A percentile compares a stretch with the other conserved stretches of the same genome.
phyloP scores from a whole-genome alignment of 2,329 filamentous ascomycete genomes.

The Lasiodiplodia theobromae region DNA sequence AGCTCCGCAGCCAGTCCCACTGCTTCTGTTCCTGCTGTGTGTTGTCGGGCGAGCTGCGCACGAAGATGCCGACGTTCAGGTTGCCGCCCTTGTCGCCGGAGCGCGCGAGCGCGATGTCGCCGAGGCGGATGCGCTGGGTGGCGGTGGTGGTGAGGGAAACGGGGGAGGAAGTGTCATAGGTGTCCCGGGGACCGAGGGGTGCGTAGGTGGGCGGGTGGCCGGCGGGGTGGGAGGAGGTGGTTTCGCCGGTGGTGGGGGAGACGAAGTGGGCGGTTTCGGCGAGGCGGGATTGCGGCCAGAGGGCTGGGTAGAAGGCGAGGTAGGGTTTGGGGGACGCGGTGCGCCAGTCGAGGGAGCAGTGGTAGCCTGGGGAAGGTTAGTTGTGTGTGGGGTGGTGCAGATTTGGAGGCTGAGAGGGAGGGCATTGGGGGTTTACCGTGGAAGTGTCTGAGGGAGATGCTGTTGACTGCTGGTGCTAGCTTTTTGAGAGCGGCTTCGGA shows the following conservation, averaged over 20 bases:
- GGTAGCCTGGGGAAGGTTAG: slow-evolving; percentile 34
- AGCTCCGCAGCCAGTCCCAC: slow-evolving; percentile 51
- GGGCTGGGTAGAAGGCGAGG: slow-evolving; percentile 43
- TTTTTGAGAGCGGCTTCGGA: slow-evolving; percentile 34
- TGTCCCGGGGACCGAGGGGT: slow-evolving; percentile 33
- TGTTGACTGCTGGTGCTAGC: background rate
- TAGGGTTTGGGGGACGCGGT: slow-evolving; percentile 42
- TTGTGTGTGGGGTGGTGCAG: background rate
- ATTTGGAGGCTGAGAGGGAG: too few relatives aligned
- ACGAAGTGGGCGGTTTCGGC: slow-evolving; percentile 41
- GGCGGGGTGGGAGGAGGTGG: slow-evolving; percentile 29
- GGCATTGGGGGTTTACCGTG: slow-evolving; percentile 10
- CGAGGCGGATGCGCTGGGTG: slow-evolving; percentile 47
- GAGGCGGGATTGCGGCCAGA: slow-evolving; percentile 38
- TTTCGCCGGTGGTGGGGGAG: slow-evolving; percentile 32
- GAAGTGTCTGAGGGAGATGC: slow-evolving; percentile 16
- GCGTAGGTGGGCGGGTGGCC: slow-evolving; percentile 28
- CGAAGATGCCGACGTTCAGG: slow-evolving; percentile 39
- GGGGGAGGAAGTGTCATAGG: slow-evolving; percentile 41
- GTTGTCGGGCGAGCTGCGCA: slow-evolving; percentile 38
- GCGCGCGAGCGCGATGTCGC: slow-evolving; percentile 53
- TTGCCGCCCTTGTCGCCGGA: slow-evolving; percentile 48
- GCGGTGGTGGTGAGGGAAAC: slow-evolving; percentile 30
- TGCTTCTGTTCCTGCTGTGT: slow-evolving; percentile 44
- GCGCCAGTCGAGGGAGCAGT: slow-evolving; percentile 40